Evolutionary conservation across 2,329 filamentous ascomycete genomes (phyloP), one percentile per base, ranked within the genome.

Genomic region (Ophiostoma sp.): DNA sequence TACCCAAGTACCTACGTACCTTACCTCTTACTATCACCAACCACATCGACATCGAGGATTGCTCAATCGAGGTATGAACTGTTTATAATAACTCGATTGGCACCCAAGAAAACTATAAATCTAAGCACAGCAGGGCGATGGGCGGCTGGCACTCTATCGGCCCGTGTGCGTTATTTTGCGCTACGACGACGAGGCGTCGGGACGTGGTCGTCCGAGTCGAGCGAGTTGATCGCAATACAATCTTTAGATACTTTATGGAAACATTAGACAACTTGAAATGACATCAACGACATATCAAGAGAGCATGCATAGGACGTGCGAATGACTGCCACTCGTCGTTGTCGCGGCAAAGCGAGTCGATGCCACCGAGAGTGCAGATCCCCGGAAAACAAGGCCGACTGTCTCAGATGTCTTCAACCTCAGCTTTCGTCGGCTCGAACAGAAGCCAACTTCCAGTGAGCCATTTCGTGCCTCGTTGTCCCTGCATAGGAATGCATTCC

Each of bases 361-460:
- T 23, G 52, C 52, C n/a, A 27, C 6, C 3, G 52, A 57, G 8
- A 57, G 27, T 27, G 52, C 52, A 57, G 17, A 57, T 57, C 52
- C 6, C 52, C 23, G 23, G 52, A 57, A 57, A 57, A 23, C 52
- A 57, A 57, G 52, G 52, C 23, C 52, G 52, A 27, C n/a, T 57
- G 52, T 57, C 52, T 57, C 52, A 57, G 52, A 57, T 57, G 23
- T 31, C 52, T 64, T 64, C 31, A 64, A 36, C 60, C 80, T 81
- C 74, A 75, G 80, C 31, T 82, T 83, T 69, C 81, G 85, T 0
- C 83, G 23, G 52, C 11, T 17, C 8, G 6, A 20, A 1, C 6
- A 20, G 4, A n/a, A n/a, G 17, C 44, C 44, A 44, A 44, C 5
- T 5, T 13, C 13, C 20, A n/a, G 5, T 48, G 20, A 6, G 20